Percentiles rank a stretch among this genome's conserved stretches.
These are phyloP conservation scores for Penicillium sp. DNA, from an alignment of 2,329 filamentous ascomycete genomes.

Conservation along the genomic window DNA sequence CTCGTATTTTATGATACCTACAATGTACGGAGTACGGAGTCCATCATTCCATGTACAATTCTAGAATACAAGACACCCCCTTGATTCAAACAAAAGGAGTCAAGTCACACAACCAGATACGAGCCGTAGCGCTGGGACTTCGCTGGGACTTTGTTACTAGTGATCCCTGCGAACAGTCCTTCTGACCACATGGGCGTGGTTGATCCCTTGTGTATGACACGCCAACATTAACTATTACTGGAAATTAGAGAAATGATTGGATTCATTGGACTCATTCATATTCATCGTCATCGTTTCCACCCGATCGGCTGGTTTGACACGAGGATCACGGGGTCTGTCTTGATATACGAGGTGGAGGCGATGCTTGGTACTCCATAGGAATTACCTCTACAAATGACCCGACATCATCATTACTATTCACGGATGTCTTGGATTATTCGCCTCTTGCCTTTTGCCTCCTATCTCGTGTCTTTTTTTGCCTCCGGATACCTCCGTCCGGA, in stretches of 20 bases:
- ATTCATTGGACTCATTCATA: not conserved
- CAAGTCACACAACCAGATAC: slow-evolving; percentile 3
- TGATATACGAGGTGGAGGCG: not conserved
- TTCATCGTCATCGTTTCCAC: not conserved
- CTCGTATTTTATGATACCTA: too few species aligned
- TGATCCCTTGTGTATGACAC: slow-evolving; percentile 1
- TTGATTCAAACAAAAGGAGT: not conserved
- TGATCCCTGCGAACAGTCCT: slow-evolving; percentile 5
- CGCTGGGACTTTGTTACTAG: too few species aligned
- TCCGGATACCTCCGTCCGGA: not conserved
- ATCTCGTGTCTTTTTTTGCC: not conserved
- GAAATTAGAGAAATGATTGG: not conserved
- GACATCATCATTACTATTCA: not conserved
- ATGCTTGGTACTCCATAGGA: not conserved
- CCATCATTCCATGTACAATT: not conserved
- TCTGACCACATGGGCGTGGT: slow-evolving; percentile 18
- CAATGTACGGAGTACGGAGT: not conserved
- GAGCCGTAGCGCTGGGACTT: slow-evolving; percentile 6
- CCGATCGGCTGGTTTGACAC: slow-evolving; percentile 8
- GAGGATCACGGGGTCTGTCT: slow-evolving; percentile 1
- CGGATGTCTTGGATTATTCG: not conserved
- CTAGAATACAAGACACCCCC: not conserved
- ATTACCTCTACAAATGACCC: not conserved
- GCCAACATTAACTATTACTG: slow-evolving; percentile 1
- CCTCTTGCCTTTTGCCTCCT: slow-evolving; percentile 1